phyloP scores from a whole-genome alignment of 2,329 filamentous ascomycete species.

The Aureobasidium sp. region DNA sequence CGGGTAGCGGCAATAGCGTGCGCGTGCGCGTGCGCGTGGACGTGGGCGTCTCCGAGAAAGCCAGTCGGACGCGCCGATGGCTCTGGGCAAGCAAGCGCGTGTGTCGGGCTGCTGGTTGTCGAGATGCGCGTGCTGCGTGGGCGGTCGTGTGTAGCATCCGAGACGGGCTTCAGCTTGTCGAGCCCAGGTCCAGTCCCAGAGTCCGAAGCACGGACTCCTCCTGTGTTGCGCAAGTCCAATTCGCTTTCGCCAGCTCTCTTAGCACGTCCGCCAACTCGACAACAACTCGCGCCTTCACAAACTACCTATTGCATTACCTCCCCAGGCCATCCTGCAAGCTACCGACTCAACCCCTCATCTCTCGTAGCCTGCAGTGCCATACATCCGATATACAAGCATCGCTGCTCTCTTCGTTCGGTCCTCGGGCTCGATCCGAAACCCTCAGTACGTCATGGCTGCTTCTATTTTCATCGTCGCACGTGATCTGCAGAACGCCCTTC shows the following conservation, averaged over 20 bases:
- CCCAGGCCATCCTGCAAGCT: not conserved
- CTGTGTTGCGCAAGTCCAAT: not conserved
- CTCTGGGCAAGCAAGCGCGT: not conserved
- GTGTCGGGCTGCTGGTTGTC: not conserved
- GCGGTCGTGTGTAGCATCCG: slow-evolving; percentile 2
- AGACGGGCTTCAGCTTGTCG: not conserved
- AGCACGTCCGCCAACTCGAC: not conserved
- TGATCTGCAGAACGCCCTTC: not conserved
- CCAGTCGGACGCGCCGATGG: not conserved
- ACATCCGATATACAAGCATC: not conserved
- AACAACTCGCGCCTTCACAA: not conserved
- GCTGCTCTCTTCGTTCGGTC: not conserved
- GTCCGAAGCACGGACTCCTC: not conserved
- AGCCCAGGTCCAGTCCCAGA: slow-evolving; percentile 4
- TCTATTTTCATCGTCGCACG: not conserved
- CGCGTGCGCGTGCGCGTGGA: not conserved
- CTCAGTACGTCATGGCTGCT: not conserved
- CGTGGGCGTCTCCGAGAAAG: not conserved
- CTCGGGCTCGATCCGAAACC: not conserved
- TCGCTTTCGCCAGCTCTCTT: not conserved
- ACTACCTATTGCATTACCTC: not conserved
- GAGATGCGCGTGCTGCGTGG: not conserved
- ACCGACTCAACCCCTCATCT: not conserved
- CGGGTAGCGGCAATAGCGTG: not conserved
- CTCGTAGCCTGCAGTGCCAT: not conserved